Conservation (phyloP, 371 early-diverging fungal genomes). For the Mortierella sp. region DNA sequence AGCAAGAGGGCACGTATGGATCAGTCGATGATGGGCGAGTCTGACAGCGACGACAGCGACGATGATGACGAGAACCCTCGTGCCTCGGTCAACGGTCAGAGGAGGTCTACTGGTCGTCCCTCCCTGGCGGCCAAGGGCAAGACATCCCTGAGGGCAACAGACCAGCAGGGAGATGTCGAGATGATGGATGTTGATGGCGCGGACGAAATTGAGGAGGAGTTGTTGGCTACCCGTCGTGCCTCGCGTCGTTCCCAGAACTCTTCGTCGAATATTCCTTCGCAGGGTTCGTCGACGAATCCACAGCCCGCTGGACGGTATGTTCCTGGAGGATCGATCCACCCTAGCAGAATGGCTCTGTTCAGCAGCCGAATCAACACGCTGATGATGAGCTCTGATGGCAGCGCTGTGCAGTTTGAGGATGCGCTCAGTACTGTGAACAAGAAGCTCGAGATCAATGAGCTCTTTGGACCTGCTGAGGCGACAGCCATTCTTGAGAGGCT, state of each 20-base stretch:
- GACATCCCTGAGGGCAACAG: constrained; percentile 30
- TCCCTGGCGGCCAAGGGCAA: constrained; percentile 40
- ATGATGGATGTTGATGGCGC: constrained; percentile 56
- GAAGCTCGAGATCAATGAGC: constrained; percentile 50
- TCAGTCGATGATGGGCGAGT: constrained; percentile 47
- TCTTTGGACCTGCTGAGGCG: constrained; percentile 63
- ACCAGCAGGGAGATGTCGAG: constrained; percentile 55
- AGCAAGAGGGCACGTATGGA: constrained; percentile 57
- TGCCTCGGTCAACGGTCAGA: constrained; percentile 10
- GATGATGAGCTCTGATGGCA: constrained; percentile 50
- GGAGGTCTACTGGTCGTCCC: constrained; percentile 14
- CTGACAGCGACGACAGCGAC: constrained; percentile 57
- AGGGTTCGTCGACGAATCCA: constrained; percentile 27
- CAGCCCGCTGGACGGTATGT: constrained; percentile 19
- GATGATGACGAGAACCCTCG: constrained; percentile 51
- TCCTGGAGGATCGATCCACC: constrained; percentile 50
- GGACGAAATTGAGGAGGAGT: constrained; percentile 61
- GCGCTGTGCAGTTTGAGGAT: constrained; percentile 59
- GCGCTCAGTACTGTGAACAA: constrained; percentile 63
- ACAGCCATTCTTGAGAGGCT: constrained; percentile 66
- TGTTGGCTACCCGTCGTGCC: constrained; percentile 43
- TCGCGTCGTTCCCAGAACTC: constrained; percentile 36
- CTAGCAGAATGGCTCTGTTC: constrained; percentile 41
- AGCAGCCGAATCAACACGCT: constrained; percentile 18
- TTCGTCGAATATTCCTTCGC: constrained; percentile 28